Evolutionary conservation across 495 filamentous ascomycete species (phyloP).

Genomic region (Hypoxylon perforatum): DNA sequence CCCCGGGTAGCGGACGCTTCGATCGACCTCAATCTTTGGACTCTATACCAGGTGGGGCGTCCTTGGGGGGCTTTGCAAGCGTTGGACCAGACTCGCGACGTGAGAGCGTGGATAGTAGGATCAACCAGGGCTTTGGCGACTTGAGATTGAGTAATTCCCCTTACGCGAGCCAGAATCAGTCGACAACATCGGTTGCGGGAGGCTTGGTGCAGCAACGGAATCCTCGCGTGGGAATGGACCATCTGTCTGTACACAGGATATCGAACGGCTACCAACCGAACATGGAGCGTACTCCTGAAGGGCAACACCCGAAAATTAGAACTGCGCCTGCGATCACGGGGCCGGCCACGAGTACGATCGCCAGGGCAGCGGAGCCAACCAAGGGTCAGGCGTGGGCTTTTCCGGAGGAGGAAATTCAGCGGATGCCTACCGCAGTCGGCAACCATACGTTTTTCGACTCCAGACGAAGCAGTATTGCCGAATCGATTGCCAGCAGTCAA

Average conservation of each 20-base stretch:
- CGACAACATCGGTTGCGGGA: conserved; percentile 75
- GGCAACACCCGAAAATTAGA: conserved; percentile 61
- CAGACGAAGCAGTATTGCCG: conserved; percentile 76
- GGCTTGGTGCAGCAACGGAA: conserved; percentile 63
- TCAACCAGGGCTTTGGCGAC: conserved; percentile 76
- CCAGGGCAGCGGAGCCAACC: conserved; percentile 81
- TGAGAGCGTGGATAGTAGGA: conserved; percentile 81
- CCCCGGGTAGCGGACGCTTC: conserved; percentile 54
- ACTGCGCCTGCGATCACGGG: conserved; percentile 82
- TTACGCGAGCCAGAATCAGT: conserved; percentile 80
- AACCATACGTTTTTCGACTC: conserved; percentile 71
- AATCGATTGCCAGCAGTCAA: conserved; percentile 78
- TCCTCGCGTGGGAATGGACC: conserved; percentile 56
- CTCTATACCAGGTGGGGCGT: conserved; percentile 43
- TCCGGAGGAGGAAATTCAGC: conserved; percentile 75
- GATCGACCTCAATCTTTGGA: conserved; percentile 60
- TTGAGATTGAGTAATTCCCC: conserved; percentile 74
- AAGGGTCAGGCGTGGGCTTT: conserved; percentile 87
- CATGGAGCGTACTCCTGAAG: conserved; percentile 63
- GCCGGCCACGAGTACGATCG: conserved; percentile 79
- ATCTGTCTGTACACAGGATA: conserved; percentile 61
- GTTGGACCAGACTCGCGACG: conserved; percentile 65
- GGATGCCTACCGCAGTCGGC: conserved; percentile 51
- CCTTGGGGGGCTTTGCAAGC: conserved; percentile 34
- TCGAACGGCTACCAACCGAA: conserved; percentile 72